Base-by-base conservation (phyloP, 768 basidiomycete genomes). In the Lentinula aciculospora region DNA sequence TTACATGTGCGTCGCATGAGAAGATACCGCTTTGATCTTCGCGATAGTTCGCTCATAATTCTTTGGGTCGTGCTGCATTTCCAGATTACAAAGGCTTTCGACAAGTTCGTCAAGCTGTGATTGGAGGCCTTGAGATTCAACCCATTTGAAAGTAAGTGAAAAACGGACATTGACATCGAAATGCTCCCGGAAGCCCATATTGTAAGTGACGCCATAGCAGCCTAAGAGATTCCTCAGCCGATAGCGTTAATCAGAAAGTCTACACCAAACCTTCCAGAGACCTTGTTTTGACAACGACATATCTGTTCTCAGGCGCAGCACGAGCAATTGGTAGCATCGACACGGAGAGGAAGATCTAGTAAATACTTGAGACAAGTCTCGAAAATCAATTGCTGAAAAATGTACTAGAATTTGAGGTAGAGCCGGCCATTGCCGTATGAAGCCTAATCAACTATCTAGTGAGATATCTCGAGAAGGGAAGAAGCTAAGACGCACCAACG, bases 361-460 rank as follows among this genome's bases (percentile, higher is more conserved):
- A 55, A 39, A 12, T 8, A 32, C 3, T 42, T 56, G 29, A 51
- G 17, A 28, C 15, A 3, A 32, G 13, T 17, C 32, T 27, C 25
- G 6, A 10, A 12, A 21, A 37, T n/a, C 28, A 1, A 12, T 19
- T 31, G n/a, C 21, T 23, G 1, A 3, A 47, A 23, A 25, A 76
- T 82, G 61, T 62, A 85, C 85, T 17, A 84, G 79, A 27, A 88
- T 77, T 2, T 77, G 74, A 32, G 87, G 87, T n/a, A 89, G 74
- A 17, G 84, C 79, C 21, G 86, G 86, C 82, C 84, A 85, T 63
- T 82, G 84, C 3, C 80, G 76, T 29, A 87, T 71, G 66, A 87
- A 85, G 1, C 80, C 82, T 75, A 48, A n/a, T 21, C 29, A 3
- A 17, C 57, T 28, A 13, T 40, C 12, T 6, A 53, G 19, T 40